Base-by-base conservation (phyloP, 257 asterid species). In the Fraxinus cuspidata region DNA sequence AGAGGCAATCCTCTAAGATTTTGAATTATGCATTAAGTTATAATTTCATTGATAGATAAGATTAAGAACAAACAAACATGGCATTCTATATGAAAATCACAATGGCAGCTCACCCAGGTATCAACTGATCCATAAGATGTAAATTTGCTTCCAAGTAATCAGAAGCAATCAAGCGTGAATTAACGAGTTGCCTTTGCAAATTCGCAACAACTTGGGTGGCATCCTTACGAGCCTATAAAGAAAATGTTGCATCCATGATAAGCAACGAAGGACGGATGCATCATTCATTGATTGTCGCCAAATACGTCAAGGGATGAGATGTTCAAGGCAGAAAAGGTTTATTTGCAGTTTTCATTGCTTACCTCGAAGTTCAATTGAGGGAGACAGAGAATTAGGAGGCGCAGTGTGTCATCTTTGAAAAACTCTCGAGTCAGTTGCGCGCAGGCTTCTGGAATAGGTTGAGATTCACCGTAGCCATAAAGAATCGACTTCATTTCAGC, bases 141-240 rank as follows among this genome's bases (percentile, higher is more conserved):
- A 90, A 81, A 88, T 93, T 96, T 77, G 83, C 85, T 85, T 92
- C 96, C 84, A 93, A 86, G 93, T 93, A 93, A 69, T 85, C 86
- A 31, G 97, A 92, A 78, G 98, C 97, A 74, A 96, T 87, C 91
- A 89, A 78, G 25, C 90, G 84, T 23, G 95, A 96, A 9, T 87
- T 84, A 81, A 90, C 94, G 4, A 76, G 86, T 81, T 92, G 99
- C 86, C 98, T 87, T 84, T 93, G 99, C 91, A 95, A 83, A 88
- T 93, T 95, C 23, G 97, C 97, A 56, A 95, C 87, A 70, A 95
- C 88, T 81, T 85, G 96, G n/a, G 97, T 90, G 74, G 97, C 99
- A 83, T 93, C 97, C 81, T 90, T 93, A 72, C 99, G 93, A 23
- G 96, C 90, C 99, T 93, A 82, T 66, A 74, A 37, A 72, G 53